phyloP scores from a whole-genome alignment of 2,329 filamentous ascomycete species.

The Alternaria atra region DNA sequence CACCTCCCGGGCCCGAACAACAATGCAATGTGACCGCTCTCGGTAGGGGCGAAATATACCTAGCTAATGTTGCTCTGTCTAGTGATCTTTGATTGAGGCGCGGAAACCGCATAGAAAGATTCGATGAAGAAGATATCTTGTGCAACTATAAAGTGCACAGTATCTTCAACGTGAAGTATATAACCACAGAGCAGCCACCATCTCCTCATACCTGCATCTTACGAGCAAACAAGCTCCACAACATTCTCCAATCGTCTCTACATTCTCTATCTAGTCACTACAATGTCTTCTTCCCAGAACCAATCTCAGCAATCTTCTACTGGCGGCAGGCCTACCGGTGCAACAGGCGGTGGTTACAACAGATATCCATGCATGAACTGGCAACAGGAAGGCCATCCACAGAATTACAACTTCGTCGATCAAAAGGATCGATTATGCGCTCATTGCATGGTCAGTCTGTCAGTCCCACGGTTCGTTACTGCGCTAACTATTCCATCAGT shows the following conservation, averaged over 20 bases:
- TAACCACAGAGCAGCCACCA: conserved; percentile 10
- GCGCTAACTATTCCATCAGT: conserved; percentile 32
- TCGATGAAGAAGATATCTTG: conserved; percentile 19
- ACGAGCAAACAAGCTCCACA: background rate
- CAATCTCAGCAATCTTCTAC: conserved; percentile 25
- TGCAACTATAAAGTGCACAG: conserved; percentile 27
- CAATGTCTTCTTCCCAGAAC: conserved; percentile 26
- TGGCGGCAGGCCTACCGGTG: conserved; percentile 34
- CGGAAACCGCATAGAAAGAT: conserved; percentile 27
- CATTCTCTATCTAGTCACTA: background rate
- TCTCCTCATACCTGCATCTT: background rate
- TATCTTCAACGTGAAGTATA: conserved; percentile 11
- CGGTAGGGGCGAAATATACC: conserved; percentile 23
- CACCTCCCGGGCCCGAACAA: conserved; percentile 20
- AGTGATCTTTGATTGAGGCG: conserved; percentile 27
- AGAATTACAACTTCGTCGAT: conserved; percentile 30
- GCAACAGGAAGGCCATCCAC: conserved; percentile 30
- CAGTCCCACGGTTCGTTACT: conserved; percentile 18
- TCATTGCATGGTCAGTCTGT: conserved; percentile 35
- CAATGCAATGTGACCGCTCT: conserved; percentile 31
- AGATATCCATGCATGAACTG: conserved; percentile 33
- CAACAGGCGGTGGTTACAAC: conserved; percentile 33
- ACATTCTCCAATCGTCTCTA: background rate
- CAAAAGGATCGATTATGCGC: conserved; percentile 30
- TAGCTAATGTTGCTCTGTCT: conserved; percentile 21